Percentiles rank a stretch among this genome's conserved stretches.
Evolutionary conservation across 176 grass and related monocot species (phyloP).

Genomic region (Thalia dealbata): DNA sequence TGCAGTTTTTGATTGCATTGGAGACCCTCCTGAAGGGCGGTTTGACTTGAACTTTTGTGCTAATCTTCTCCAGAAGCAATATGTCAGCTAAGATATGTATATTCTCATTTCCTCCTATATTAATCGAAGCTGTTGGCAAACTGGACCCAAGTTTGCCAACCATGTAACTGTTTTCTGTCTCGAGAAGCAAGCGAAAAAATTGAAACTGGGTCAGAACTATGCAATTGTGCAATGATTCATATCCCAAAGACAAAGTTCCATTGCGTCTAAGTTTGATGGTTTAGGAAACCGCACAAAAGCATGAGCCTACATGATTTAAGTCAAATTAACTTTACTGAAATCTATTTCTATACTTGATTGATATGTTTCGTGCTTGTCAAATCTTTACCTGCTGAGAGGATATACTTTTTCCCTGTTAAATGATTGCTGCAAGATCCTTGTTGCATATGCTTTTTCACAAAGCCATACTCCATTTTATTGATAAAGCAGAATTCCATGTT

Average conservation of each 20-base stretch:
- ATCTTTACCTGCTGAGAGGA: background rate
- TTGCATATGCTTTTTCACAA: too few species aligned
- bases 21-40: slow-evolving; percentile 72
- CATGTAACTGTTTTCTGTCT: background rate
- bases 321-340: background rate
- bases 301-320: background rate
- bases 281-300: background rate
- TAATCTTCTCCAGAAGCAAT: slow-evolving; percentile 63
- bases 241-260: background rate
- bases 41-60: slow-evolving; percentile 69
- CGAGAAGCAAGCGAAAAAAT: background rate
- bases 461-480: too few species aligned
- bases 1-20: slow-evolving; percentile 81
- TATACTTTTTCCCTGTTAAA: too few species aligned
- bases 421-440: too few species aligned
- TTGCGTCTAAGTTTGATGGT: background rate
- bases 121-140: background rate
- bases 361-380: background rate
- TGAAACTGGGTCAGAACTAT: background rate
- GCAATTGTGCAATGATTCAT: background rate
- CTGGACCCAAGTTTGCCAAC: background rate
- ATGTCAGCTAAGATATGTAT: slow-evolving; percentile 41
- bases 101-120: background rate
- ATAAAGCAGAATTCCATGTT: too few species aligned
- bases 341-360: background rate